Conservation (phyloP, 148 eudicot genomes). For the Camellia japonica region DNA sequence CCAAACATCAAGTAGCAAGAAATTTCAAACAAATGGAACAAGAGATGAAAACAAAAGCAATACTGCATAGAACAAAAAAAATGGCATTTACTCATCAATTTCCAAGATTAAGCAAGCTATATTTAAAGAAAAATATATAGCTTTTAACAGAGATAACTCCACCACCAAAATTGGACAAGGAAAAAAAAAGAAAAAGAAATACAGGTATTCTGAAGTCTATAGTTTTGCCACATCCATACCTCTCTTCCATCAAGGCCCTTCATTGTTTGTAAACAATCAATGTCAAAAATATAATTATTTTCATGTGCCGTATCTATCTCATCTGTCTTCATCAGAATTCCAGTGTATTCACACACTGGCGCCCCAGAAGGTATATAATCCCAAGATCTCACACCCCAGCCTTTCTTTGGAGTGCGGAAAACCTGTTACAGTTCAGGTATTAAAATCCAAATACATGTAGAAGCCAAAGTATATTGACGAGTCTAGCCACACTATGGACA, state of each 20-base stretch:
- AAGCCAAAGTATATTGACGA: not conserved
- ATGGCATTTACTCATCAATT: not conserved
- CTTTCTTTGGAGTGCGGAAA: conserved; percentile 72
- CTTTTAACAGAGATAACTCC: not conserved
- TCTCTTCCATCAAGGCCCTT: conserved; percentile 75
- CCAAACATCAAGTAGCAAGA: not conserved
- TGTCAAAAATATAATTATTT: conserved; percentile 59
- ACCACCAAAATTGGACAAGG: not conserved
- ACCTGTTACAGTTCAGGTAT: conserved; percentile 38
- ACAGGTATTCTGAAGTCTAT: not conserved
- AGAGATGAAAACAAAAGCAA: not conserved
- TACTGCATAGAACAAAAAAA: not conserved
- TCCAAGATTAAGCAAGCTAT: not conserved
- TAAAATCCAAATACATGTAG: not conserved
- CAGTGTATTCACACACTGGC: conserved; percentile 69
- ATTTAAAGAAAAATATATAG: not conserved
- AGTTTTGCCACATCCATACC: conserved; percentile 30
- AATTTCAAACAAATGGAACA: not conserved
- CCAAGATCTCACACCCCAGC: conserved; percentile 93
- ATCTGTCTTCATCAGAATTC: conserved; percentile 56
- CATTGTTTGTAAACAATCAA: conserved; percentile 79
- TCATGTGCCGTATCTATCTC: conserved; percentile 47
- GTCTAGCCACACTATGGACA: not conserved
- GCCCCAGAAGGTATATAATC: conserved; percentile 79
- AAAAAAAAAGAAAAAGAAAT: not conserved